A percentile compares a stretch with the other conserved stretches of the same genome.
Conservation (phyloP, 1,139 yeast species). For the Saccharomyces hybrid region DNA sequence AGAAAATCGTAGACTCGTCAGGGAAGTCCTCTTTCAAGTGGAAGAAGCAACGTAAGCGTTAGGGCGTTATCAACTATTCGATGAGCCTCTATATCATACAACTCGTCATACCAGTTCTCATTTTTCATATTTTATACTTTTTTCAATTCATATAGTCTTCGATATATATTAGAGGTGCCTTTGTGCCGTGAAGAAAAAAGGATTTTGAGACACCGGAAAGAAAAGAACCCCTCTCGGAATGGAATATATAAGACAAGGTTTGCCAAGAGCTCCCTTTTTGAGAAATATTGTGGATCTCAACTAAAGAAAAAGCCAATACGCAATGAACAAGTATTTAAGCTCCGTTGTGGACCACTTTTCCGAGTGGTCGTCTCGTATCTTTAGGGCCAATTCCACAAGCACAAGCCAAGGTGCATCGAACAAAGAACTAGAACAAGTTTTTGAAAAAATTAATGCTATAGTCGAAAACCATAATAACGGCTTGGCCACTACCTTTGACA, state of each 20-base stretch:
- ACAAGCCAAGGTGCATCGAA: conserved; percentile 1
- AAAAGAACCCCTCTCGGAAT: not conserved
- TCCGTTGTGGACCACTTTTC: not conserved
- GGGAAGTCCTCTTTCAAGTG: conserved; percentile 77
- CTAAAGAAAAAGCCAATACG: not conserved
- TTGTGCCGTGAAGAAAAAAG: not conserved
- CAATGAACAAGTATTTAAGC: not conserved
- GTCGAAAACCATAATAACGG: conserved; percentile 5
- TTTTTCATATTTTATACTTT: not conserved
- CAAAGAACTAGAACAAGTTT: conserved; percentile 8
- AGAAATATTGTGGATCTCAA: not conserved
- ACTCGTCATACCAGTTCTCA: not conserved
- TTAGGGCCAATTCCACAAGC: conserved; percentile 1
- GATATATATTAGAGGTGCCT: conserved; percentile 1
- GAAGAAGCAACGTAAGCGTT: conserved; percentile 74
- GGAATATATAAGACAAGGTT: conserved; percentile 1
- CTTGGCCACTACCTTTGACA: conserved; percentile 3
- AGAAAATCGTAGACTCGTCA: conserved; percentile 55
- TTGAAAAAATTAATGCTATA: conserved; percentile 7
- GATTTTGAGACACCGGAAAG: not conserved
- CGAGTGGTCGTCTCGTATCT: not conserved
- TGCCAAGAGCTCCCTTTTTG: not conserved
- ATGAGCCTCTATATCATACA: not conserved
- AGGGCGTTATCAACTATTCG: not conserved
- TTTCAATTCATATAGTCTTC: not conserved